Evolutionary conservation across 2,329 filamentous ascomycete genomes (phyloP).

Genomic region (Aspergillus sp.): DNA sequence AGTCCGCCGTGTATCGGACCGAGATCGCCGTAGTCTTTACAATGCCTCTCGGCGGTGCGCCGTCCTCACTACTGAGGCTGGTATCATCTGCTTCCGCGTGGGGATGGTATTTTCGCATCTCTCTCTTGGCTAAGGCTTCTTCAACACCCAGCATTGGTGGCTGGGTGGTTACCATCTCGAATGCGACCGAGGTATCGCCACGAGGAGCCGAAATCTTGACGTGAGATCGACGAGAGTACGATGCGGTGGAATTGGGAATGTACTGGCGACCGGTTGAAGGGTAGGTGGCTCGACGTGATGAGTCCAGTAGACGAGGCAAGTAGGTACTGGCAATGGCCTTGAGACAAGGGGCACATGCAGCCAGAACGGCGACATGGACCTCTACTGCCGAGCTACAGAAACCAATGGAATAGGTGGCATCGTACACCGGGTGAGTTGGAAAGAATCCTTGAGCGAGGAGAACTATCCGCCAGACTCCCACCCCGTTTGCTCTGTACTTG

Average conservation of each 20-base stretch:
- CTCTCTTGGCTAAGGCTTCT: neutral
- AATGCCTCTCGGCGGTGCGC: neutral
- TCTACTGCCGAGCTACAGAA: constrained; percentile 35
- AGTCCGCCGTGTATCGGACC: neutral
- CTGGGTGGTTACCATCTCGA: neutral
- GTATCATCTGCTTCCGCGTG: neutral
- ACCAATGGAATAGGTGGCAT: constrained; percentile 29
- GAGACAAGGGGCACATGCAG: constrained; percentile 33
- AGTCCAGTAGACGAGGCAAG: neutral
- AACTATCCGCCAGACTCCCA: constrained; percentile 33
- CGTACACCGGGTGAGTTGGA: constrained; percentile 4
- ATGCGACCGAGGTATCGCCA: neutral
- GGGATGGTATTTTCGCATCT: constrained; percentile 2
- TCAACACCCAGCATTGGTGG: neutral
- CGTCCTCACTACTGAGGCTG: constrained; percentile 1
- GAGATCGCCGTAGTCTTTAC: neutral
- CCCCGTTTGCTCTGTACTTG: constrained; percentile 25
- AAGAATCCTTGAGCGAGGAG: constrained; percentile 28
- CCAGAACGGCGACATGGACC: constrained; percentile 31
- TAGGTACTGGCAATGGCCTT: constrained; percentile 21
- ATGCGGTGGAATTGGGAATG: neutral
- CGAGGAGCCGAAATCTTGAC: neutral
- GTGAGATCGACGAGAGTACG: no score
- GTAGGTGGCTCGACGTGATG: neutral
- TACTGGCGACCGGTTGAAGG: neutral